Base-by-base conservation (phyloP, 176 grass and related monocot genomes). In the sorghum (Sorghum bicolor) region DNA sequence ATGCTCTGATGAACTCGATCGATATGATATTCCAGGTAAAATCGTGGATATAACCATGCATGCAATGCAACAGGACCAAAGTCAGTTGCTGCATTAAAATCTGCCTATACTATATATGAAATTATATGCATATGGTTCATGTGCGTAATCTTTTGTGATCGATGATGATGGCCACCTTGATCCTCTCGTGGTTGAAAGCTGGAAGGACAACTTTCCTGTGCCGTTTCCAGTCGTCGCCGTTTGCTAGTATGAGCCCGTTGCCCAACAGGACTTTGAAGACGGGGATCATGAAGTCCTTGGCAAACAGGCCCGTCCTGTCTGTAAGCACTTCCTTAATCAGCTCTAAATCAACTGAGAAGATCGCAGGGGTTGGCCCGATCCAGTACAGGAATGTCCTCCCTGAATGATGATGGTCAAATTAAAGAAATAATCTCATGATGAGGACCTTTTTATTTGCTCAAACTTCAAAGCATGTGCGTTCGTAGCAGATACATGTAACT, bases 181-280 rank as follows among this genome's bases (percentile, higher is more conserved):
- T 70, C n/a, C 83, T 94, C 5, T 94, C 88, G 13, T 86, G 81
- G 63, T 41, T 76, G 86, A 94, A 94, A 8, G 83, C 83, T 24
- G 92, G 92, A 55, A 83, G 71, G 22, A 94, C 41, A 3, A 88
- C 69, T 66, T 72, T 90, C 10, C 83, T 70, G 22, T 91, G 92
- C 28, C 89, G 83, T 34, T 72, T 82, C 92, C 89, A 91, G 6
- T 89, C 83, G 0, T 87, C 61, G 0, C 89, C 92, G 14, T 91
- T 67, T 2, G 73, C 14, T 14, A 84, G 0, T 0, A 84, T 22
- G 72, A 91, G 52, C 3, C 92, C 89, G 8, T 84, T 91, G 24
- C 89, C 86, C 16, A 94, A 40, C 3, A 84, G 2, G 25, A 63
- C 0, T 36, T 43, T 68, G 3, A 87, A n/a, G 10, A 53, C 53